Evolutionary conservation across 2,329 filamentous ascomycete genomes (phyloP).

Genomic region (Claviceps sp.): DNA sequence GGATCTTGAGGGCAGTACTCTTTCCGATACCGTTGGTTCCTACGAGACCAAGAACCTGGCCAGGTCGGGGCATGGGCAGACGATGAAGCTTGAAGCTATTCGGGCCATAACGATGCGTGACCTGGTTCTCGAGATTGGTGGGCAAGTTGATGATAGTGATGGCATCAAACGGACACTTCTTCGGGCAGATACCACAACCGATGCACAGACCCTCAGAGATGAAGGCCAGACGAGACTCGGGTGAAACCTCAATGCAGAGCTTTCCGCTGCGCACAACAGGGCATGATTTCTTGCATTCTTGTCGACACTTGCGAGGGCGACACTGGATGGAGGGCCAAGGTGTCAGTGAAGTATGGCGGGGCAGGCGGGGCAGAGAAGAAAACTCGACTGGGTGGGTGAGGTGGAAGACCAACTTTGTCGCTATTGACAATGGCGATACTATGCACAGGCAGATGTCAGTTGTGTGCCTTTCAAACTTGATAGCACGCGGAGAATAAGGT

Average conservation of each 20-base stretch:
- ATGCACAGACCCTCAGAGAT: constrained; percentile 94
- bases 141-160: constrained; percentile 99
- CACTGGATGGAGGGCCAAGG: constrained; percentile 20
- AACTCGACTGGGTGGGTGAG: constrained; percentile 1
- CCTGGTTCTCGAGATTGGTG: constrained; percentile 95
- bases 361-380: constrained; percentile 9
- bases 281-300: constrained; percentile 98
- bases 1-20: constrained; percentile 97
- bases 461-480: background rate
- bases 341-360: constrained; percentile 14
- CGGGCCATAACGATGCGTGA: constrained; percentile 96
- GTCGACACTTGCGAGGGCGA: constrained; percentile 64
- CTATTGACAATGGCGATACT: constrained; percentile 98
- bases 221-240: constrained; percentile 88
- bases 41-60: constrained; percentile 89
- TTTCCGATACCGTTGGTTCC: constrained; percentile 99
- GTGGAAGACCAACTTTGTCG: constrained; percentile 62
- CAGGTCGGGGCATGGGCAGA: constrained; percentile 86
- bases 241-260: constrained; percentile 86
- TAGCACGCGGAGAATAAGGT: background rate
- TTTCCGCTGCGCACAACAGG: constrained; percentile 95
- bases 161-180: constrained; percentile 96
- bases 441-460: constrained; percentile 14
- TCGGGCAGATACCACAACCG: constrained; percentile 98
- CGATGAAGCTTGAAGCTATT: constrained; percentile 99